phyloP scores from a whole-genome alignment of 108 stramenopile genomes.

The Conticribra weissflogii region DNA sequence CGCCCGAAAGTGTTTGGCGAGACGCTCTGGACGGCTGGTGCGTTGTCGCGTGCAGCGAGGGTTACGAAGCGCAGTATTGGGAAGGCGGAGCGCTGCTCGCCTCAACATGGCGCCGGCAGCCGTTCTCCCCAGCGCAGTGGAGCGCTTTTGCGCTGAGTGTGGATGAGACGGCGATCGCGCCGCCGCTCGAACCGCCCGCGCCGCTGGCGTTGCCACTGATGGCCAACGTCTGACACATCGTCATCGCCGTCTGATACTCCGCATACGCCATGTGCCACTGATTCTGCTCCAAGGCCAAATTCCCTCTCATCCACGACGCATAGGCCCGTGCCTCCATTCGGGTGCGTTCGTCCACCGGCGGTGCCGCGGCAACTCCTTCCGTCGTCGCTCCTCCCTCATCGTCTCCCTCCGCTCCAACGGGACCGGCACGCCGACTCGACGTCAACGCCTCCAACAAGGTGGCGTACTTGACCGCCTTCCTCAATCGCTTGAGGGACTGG shows the following conservation, averaged over 20 bases:
- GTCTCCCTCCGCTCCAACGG: background rate
- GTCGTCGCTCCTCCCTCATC: background rate
- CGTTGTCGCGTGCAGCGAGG: too few relatives aligned
- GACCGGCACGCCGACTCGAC: background rate
- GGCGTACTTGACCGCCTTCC: conserved; percentile 65
- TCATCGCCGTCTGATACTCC: conserved; percentile 60
- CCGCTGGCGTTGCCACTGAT: too few relatives aligned
- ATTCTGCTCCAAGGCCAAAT: conserved; percentile 42
- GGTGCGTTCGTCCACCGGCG: conserved; percentile 53
- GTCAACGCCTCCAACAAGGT: conserved; percentile 37
- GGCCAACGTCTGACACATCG: conserved; percentile 32
- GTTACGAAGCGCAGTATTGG: too few relatives aligned
- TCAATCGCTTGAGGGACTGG: conserved; percentile 58
- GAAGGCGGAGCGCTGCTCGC: too few relatives aligned
- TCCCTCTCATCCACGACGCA: conserved; percentile 79
- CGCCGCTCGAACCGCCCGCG: too few relatives aligned
- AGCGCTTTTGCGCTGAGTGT: too few relatives aligned
- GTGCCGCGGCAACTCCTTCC: background rate
- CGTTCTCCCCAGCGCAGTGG: too few relatives aligned
- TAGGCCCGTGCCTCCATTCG: conserved; percentile 70
- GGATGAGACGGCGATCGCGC: too few relatives aligned
- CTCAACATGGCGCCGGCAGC: too few relatives aligned
- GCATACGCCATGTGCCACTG: conserved; percentile 51
- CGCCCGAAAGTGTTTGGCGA: too few relatives aligned
- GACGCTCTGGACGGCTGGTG: too few relatives aligned